A percentile compares a stretch with the other conserved stretches of the same genome.
phyloP scores from a whole-genome alignment of 208 protist genomes.

The Trypanosoma melophagium region DNA sequence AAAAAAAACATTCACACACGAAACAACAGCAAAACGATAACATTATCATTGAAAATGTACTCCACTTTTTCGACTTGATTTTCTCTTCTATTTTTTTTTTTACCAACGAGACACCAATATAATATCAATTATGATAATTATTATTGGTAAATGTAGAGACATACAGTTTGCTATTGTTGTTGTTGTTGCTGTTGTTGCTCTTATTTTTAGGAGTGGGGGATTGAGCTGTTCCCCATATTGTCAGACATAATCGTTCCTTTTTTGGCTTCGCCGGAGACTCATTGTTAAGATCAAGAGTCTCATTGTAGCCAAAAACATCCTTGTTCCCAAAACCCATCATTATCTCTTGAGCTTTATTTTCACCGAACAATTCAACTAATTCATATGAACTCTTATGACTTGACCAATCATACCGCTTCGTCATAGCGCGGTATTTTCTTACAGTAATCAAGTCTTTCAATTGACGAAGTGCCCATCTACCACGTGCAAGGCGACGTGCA shows the following conservation, averaged over 20 bases:
- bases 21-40: too few species aligned
- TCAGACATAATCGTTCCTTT: background rate
- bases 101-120: too few species aligned
- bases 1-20: too few species aligned
- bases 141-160: too few species aligned
- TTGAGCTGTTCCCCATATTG: too few species aligned
- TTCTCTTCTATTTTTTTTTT: too few species aligned
- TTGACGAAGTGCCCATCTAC: constrained; percentile 50
- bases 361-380: constrained; percentile 33
- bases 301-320: constrained; percentile 50
- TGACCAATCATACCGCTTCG: constrained; percentile 67
- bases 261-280: background rate
- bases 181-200: too few species aligned
- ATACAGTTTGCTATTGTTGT: too few species aligned
- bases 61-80: too few species aligned
- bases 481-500: constrained; percentile 58
- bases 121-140: too few species aligned
- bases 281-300: constrained; percentile 7
- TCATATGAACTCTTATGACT: constrained; percentile 43
- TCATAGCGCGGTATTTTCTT: constrained; percentile 64
- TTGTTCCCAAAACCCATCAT: constrained; percentile 49
- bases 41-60: too few species aligned
- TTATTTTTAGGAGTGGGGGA: too few species aligned
- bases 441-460: constrained; percentile 54
- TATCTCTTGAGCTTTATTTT: constrained; percentile 32